phyloP scores from a whole-genome alignment of 345 rosid genomes.

The Acer negundo region DNA sequence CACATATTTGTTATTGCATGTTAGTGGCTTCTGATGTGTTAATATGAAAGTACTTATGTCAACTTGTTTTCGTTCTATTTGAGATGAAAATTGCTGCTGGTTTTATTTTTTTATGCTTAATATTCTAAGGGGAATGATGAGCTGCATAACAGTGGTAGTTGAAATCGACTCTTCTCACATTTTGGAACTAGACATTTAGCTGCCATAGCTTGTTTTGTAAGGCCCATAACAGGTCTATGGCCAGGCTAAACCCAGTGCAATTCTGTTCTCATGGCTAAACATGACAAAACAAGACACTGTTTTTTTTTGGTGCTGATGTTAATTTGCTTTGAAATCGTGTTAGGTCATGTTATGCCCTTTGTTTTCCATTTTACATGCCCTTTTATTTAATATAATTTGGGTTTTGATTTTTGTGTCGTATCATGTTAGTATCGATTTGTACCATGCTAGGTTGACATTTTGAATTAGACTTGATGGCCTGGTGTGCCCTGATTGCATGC shows the following conservation, averaged over 20 bases:
- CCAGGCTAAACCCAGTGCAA: background rate
- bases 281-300: too few relatives aligned
- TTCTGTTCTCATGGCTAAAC: background rate
- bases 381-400: too few relatives aligned
- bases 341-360: too few relatives aligned
- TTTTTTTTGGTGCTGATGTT: too few relatives aligned
- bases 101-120: background rate
- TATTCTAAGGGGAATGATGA: background rate
- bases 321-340: too few relatives aligned
- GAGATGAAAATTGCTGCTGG: background rate
- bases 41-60: background rate
- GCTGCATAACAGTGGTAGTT: background rate
- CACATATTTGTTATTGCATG: slow-evolving; percentile 7
- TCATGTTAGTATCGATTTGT: too few relatives aligned
- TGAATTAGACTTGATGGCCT: too few relatives aligned
- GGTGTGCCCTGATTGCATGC: too few relatives aligned
- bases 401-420: too few relatives aligned
- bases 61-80: background rate
- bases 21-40: slow-evolving; percentile 7
- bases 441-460: too few relatives aligned
- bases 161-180: background rate
- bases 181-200: background rate
- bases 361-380: too few relatives aligned
- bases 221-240: background rate
- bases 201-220: background rate